Conservation (phyloP, 1,284 basidiomycete genomes). For the Marasmius oreades region DNA sequence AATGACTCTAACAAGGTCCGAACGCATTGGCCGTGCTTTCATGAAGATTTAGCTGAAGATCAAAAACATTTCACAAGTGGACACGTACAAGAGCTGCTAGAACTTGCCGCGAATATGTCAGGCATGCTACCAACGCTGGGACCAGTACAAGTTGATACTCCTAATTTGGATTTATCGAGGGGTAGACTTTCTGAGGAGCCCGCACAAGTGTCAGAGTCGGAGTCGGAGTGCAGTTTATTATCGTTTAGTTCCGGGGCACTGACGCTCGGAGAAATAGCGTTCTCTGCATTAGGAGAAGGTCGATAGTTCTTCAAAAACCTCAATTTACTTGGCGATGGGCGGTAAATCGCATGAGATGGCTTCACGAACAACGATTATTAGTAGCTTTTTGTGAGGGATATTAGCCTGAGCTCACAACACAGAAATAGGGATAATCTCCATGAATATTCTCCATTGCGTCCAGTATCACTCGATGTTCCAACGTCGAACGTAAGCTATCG, state of each 20-base stretch:
- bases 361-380: background rate
- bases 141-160: background rate
- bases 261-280: background rate
- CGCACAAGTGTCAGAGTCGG: background rate
- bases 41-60: background rate
- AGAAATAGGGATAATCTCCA: slow-evolving; percentile 29
- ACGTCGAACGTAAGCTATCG: slow-evolving; percentile 41
- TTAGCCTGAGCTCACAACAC: slow-evolving; percentile 8
- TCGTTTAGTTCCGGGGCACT: background rate
- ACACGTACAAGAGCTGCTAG: background rate
- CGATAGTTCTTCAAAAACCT: slow-evolving; percentile 9
- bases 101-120: background rate
- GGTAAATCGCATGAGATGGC: slow-evolving; percentile 16
- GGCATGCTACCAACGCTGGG: background rate
- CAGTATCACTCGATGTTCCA: slow-evolving; percentile 56
- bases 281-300: background rate
- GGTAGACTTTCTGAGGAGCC: background rate
- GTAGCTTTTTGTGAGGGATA: background rate
- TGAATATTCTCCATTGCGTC: slow-evolving; percentile 50
- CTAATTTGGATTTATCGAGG: background rate
- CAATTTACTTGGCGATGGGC: slow-evolving; percentile 13
- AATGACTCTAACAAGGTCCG: slow-evolving; percentile 23
- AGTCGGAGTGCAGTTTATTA: background rate
- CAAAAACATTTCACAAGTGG: background rate
- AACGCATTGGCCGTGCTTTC: slow-evolving; percentile 9